phyloP scores from a whole-genome alignment of 176 grass and related monocot genomes.

The Phyllostachys edulis region DNA sequence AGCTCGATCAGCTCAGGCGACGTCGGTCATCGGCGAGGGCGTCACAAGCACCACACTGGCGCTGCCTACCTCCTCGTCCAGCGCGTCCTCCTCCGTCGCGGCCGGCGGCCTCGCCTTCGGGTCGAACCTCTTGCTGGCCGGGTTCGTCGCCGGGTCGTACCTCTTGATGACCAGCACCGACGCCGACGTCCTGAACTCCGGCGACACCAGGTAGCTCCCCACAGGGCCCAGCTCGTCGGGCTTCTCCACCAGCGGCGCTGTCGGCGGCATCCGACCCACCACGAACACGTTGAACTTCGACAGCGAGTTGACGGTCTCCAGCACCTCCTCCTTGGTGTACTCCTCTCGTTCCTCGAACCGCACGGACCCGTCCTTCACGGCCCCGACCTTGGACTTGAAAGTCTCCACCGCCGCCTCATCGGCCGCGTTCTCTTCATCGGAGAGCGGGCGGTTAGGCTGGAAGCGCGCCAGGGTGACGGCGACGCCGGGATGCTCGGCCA shows the following conservation, averaged over 20 bases:
- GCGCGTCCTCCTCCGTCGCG: slow-evolving; percentile 32
- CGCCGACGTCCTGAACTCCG: slow-evolving; percentile 58
- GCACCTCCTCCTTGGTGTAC: slow-evolving; percentile 11
- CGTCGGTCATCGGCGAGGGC: not conserved
- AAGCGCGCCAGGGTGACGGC: slow-evolving; percentile 51
- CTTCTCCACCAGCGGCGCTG: slow-evolving; percentile 32
- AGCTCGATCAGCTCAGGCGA: not conserved
- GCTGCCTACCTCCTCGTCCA: slow-evolving; percentile 21
- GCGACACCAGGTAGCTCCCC: slow-evolving; percentile 54
- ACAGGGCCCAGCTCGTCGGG: slow-evolving; percentile 54
- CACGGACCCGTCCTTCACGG: slow-evolving; percentile 28
- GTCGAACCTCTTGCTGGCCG: slow-evolving; percentile 48
- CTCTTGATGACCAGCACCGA: slow-evolving; percentile 52
- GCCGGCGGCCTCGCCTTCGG: slow-evolving; percentile 20
- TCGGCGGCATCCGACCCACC: slow-evolving; percentile 44
- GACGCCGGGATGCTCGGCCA: slow-evolving; percentile 65
- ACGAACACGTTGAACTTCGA: slow-evolving; percentile 47
- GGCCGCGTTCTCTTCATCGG: not conserved
- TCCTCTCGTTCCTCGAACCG: slow-evolving; percentile 31
- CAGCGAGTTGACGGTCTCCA: slow-evolving; percentile 34
- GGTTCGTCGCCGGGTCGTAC: slow-evolving; percentile 50
- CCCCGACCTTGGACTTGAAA: slow-evolving; percentile 27
- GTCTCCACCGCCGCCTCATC: slow-evolving; percentile 42
- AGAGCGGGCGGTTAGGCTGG: not conserved
- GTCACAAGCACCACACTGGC: not conserved